Evolutionary conservation across 1,284 basidiomycete species (phyloP), one percentile per base, ranked within the genome.

Genomic region (Trametes hirsuta): DNA sequence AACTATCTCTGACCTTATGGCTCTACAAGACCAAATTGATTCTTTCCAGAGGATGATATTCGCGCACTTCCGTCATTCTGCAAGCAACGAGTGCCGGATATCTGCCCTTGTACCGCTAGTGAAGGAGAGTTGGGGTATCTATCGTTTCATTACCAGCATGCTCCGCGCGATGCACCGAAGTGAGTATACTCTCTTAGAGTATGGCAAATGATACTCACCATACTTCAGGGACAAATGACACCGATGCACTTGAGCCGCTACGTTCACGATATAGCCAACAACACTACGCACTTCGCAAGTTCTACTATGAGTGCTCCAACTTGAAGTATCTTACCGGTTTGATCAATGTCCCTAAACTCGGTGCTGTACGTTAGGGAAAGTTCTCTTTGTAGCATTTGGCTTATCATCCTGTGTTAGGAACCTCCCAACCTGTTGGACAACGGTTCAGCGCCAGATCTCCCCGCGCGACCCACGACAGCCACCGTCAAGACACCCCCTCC

Each of bases 231-330:
- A 95, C 94, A 22, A 93, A 93, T 70, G 91, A 92, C 61, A 80
- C 82, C 41, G 95, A 97, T 54, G 94, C 90, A 3, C 77, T 98
- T 61, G 91, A 94, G 68, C 94, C 94, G 1, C 78, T 98, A 21
- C 85, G 89, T 50, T 85, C 92, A 70, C 87, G 95, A 47, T 97
- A 91, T 77, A 88, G 86, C 67, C 83, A 90, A 37, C 95, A 98
- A 70, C 95, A 98, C 71, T 89, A 94, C 71, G 90, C 87, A 67
- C 83, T 98, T 8, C 88, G 95, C 64, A 94, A 95, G 73, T 98
- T 97, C 79, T 98, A 97, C 79, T 98, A 97, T 73, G 95, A 98
- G 73, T 98, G 95, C 72, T 96, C 94, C 15, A 97, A 97, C 76
- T 84, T 98, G 67, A 97, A 97, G 74, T 98, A 97, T 74, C 79